Conservation (phyloP, 306 rosid species). For the Cajanus cajan region DNA sequence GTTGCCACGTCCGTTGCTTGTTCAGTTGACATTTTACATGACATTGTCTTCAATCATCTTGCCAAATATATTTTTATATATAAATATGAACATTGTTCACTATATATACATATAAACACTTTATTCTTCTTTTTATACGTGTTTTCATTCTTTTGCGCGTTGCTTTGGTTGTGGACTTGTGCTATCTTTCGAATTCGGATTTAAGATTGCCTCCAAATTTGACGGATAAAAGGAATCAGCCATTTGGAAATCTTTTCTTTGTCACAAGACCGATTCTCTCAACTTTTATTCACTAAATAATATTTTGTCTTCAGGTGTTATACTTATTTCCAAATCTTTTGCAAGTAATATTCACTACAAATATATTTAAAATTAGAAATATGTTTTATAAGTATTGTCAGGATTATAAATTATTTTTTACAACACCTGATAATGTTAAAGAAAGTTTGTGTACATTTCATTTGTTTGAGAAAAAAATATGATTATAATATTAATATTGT, state of each 20-base stretch:
- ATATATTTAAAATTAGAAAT: neutral
- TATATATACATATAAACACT: too few species aligned
- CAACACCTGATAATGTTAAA: neutral
- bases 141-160: too few species aligned
- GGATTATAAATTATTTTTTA: neutral
- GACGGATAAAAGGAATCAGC: neutral
- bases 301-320: neutral
- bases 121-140: conserved; percentile 13
- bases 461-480: neutral
- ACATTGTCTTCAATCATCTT: conserved; percentile 15
- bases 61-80: too few species aligned
- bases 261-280: neutral
- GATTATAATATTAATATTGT: neutral
- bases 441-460: neutral
- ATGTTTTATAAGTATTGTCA: neutral
- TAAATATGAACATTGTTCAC: too few species aligned
- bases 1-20: conserved; percentile 53
- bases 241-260: conserved; percentile 2
- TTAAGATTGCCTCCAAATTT: conserved; percentile 16
- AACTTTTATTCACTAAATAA: neutral
- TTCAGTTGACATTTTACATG: conserved; percentile 37
- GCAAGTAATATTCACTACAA: neutral
- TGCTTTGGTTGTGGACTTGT: too few species aligned
- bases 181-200: conserved; percentile 9
- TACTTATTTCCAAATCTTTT: neutral